Evolutionary conservation across 371 early-diverging fungal genomes (phyloP), one percentile per base, ranked within the genome.

Genomic region (Parasitella parasitica): DNA sequence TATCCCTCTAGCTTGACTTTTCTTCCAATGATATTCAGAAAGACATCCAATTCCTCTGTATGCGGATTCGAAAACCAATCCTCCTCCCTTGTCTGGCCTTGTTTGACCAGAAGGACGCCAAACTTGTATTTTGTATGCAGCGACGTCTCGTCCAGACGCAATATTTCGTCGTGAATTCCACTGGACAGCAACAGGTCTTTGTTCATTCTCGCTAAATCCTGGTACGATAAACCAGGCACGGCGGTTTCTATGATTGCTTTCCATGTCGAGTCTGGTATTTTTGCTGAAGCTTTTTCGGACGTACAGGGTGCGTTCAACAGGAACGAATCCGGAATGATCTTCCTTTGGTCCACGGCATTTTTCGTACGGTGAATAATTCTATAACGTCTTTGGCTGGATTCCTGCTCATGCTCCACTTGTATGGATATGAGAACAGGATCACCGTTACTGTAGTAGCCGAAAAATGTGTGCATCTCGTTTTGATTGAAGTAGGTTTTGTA

Each of bases 81-180:
- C 59, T 90, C 91, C 70, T 94, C 94, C n/a, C 76, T 81, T 6
- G 80, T 79, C 63, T 94, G 93, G 4, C 89, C 89, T 24, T 81
- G 74, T 55, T 75, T 82, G 5, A 93, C 70, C 66, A 90, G 82
- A 15, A 86, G 69, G 1, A 94, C 87, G 4, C 93, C 94, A 84
- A 92, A 92, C 72, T 94, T 94, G 72, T 91, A 91, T 35, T 73
- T 76, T 32, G 83, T 65, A 57, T 89, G 89, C 38, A 90, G 83
- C 78, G 89, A 79, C 12, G 38, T 18, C 30, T 72, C 73, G 51
- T 72, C 73, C 30, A 72, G n/a, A 22, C 61, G 63, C 9, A 72
- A n/a, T 28, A 72, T n/a, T 41, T 69, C 67, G 22, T 72, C 57
- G 12, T 72, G 66, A 2, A 72, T 39, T 0, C 67, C 69, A 50